These are phyloP conservation scores for Larix kaempferi DNA, from an alignment of 75 land plant genomes.

Conservation along the genomic window DNA sequence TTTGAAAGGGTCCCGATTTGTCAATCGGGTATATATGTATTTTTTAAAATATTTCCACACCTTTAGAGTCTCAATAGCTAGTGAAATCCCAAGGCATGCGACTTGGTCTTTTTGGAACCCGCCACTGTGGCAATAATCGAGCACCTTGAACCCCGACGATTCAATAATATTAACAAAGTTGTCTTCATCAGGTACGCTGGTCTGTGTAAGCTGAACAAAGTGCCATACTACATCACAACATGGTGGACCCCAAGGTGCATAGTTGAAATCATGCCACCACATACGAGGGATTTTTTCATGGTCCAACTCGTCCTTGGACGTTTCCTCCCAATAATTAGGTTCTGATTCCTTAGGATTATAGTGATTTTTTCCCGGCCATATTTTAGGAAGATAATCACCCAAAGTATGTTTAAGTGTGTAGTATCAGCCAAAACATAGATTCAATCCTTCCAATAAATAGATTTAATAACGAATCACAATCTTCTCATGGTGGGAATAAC, in stretches of 20 bases:
- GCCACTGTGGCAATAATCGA: too few species aligned
- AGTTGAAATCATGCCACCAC: slow-evolving; percentile 99
- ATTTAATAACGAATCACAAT: slow-evolving; percentile 85
- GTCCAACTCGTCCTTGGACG: slow-evolving; percentile 89
- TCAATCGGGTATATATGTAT: too few species aligned
- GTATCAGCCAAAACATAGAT: slow-evolving; percentile 96
- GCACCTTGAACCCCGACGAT: too few species aligned
- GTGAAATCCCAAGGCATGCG: too few species aligned
- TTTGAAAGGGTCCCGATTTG: too few species aligned
- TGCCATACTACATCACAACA: slow-evolving; percentile 96
- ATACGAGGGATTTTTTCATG: slow-evolving; percentile 86
- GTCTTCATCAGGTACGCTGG: too few species aligned
- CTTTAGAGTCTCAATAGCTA: too few species aligned
- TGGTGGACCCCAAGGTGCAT: slow-evolving; percentile 99
- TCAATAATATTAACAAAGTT: too few species aligned
- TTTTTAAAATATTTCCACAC: too few species aligned
- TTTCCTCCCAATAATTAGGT: slow-evolving; percentile 99
- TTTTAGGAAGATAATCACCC: slow-evolving; percentile 51
- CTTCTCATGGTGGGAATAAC: slow-evolving; percentile 94
- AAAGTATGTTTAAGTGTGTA: slow-evolving; percentile 76
- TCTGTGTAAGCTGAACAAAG: slow-evolving; percentile 98
- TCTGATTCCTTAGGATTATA: slow-evolving; percentile 99
- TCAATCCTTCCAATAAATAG: slow-evolving; percentile 92
- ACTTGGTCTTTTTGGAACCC: too few species aligned
- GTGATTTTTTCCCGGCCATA: slow-evolving; percentile 99